A percentile compares a stretch with the other conserved stretches of the same genome.
These are phyloP conservation scores for Thelonectria discophora DNA, from an alignment of 2,329 filamentous ascomycete species.

Conservation along the genomic window DNA sequence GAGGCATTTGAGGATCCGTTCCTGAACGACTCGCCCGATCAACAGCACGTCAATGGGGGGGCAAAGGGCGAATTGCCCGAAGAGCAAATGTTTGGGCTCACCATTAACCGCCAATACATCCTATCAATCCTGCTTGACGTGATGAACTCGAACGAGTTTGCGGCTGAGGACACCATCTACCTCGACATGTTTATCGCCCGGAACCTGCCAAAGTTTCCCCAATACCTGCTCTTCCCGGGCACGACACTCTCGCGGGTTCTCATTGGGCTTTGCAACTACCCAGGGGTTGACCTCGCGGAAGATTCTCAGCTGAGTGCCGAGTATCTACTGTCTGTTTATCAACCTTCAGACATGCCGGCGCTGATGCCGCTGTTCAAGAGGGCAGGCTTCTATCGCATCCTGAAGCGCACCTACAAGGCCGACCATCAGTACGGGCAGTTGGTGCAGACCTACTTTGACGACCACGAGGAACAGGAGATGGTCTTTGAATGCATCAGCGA, in stretches of 20 bases:
- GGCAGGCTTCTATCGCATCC: conserved; percentile 87
- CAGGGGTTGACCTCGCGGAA: conserved; percentile 80
- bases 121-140: conserved; percentile 90
- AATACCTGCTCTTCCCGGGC: conserved; percentile 91
- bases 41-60: conserved; percentile 61
- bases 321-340: conserved; percentile 92
- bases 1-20: conserved; percentile 97
- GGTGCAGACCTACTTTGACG: conserved; percentile 84
- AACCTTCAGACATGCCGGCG: conserved; percentile 80
- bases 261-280: conserved; percentile 83
- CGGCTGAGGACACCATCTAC: conserved; percentile 85
- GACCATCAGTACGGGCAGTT: conserved; percentile 84
- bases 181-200: conserved; percentile 98
- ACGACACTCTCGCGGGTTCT: conserved; percentile 85
- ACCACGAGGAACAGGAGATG: conserved; percentile 76
- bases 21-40: conserved; percentile 80
- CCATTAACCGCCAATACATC: conserved; percentile 90
- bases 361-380: conserved; percentile 81
- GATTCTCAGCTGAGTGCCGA: conserved; percentile 98
- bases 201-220: conserved; percentile 94
- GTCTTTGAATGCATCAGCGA: conserved; percentile 84
- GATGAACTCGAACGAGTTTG: conserved; percentile 82
- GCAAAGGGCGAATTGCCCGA: conserved; percentile 64
- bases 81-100: conserved; percentile 73
- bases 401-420: conserved; percentile 86